A percentile compares a stretch with the other conserved stretches of the same genome.
Evolutionary conservation across 2,329 filamentous ascomycete species (phyloP).

Genomic region (Pseudogymnoascus sp.): DNA sequence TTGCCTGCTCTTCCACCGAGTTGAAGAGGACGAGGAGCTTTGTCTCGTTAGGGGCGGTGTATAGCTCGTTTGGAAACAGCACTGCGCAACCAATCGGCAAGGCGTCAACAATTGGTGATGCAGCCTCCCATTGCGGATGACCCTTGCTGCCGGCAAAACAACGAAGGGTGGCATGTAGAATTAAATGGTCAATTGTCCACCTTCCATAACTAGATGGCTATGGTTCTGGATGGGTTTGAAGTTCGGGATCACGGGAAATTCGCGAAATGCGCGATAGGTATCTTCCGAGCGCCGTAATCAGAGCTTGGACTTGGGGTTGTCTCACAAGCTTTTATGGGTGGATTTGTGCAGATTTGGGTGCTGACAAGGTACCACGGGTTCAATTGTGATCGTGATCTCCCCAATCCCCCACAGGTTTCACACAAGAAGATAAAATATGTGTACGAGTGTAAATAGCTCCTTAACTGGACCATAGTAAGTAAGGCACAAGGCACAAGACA

Average conservation of each 20-base stretch:
- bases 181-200: constrained; percentile 1
- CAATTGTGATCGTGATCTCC: not conserved
- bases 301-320: not conserved
- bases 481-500: not conserved
- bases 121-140: not conserved
- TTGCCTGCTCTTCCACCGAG: constrained; percentile 77
- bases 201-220: not conserved
- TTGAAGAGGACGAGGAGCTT: constrained; percentile 48
- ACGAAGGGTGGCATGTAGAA: constrained; percentile 6
- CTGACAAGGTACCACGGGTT: constrained; percentile 1
- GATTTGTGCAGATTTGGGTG: not conserved
- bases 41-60: not conserved
- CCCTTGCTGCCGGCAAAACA: constrained; percentile 2
- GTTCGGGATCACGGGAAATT: not conserved
- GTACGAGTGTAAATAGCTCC: not conserved
- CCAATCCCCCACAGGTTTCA: not conserved
- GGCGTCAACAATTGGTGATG: not conserved
- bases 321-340: constrained; percentile 6
- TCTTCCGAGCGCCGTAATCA: not conserved
- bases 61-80: not conserved
- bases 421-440: not conserved
- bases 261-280: not conserved
- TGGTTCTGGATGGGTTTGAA: not conserved
- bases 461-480: not conserved
- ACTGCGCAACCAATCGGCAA: not conserved